These are phyloP conservation scores for Venturia asperata DNA, from an alignment of 2,329 filamentous ascomycete species.

Conservation along the genomic window DNA sequence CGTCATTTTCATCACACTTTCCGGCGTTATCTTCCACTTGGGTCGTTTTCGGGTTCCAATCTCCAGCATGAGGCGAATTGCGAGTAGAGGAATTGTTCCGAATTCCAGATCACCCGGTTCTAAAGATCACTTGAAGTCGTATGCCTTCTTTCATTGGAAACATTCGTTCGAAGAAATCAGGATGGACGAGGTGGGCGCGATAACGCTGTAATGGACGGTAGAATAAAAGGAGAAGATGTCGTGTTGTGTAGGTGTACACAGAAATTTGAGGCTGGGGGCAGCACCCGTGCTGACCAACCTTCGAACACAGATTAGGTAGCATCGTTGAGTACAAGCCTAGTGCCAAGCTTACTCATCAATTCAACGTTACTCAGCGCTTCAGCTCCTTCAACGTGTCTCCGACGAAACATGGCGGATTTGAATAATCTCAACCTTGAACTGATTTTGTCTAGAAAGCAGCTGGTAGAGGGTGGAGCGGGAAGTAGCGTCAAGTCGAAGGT, in stretches of 20 bases:
- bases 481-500: neutral
- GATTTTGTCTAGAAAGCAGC: neutral
- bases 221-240: neutral
- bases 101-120: no score
- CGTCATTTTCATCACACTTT: no score
- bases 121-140: no score
- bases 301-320: no score
- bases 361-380: neutral
- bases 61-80: no score
- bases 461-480: neutral
- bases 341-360: neutral
- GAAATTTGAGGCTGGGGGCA: no score
- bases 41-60: no score
- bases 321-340: neutral
- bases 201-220: neutral
- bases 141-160: no score
- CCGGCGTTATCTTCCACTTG: no score
- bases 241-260: neutral
- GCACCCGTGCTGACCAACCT: no score
- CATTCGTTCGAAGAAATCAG: no score
- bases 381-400: neutral
- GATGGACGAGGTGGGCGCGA: neutral
- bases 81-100: no score
- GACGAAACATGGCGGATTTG: neutral
- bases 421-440: neutral